Conservation (phyloP, 129 eudicot genomes). For the Saussurea involucrata region DNA sequence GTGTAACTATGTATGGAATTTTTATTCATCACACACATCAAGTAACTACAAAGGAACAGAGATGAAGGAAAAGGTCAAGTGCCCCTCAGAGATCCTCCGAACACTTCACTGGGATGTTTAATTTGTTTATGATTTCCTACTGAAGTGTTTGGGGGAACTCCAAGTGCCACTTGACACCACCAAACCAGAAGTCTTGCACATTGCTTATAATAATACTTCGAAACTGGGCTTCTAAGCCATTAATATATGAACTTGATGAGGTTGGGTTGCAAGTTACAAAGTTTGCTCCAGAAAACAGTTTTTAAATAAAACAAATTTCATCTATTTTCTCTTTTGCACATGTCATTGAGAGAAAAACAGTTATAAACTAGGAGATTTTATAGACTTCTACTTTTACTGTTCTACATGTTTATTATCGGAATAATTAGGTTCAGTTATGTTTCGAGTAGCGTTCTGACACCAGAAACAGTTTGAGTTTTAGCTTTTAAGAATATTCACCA, state of each 20-base stretch:
- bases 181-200: background rate
- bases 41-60: background rate
- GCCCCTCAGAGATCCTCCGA: slow-evolving; percentile 24
- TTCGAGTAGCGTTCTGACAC: background rate
- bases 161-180: slow-evolving; percentile 14
- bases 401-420: background rate
- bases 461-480: no score
- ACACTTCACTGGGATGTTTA: slow-evolving; percentile 16
- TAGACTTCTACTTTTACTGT: background rate
- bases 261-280: background rate
- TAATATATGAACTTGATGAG: background rate
- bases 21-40: background rate
- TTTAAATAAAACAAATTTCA: no score
- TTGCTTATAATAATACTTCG: background rate
- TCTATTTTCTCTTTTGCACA: no score
- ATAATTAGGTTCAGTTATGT: background rate
- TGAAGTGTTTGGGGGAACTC: slow-evolving; percentile 36
- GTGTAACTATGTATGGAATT: background rate
- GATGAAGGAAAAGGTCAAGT: slow-evolving; percentile 8
- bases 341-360: no score
- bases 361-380: background rate
- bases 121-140: background rate
- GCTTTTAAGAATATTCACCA: background rate
- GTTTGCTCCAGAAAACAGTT: no score
- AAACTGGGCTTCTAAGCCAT: background rate